Conservation (phyloP, 257 asterid genomes). For the Solanum pinnatisectum region DNA sequence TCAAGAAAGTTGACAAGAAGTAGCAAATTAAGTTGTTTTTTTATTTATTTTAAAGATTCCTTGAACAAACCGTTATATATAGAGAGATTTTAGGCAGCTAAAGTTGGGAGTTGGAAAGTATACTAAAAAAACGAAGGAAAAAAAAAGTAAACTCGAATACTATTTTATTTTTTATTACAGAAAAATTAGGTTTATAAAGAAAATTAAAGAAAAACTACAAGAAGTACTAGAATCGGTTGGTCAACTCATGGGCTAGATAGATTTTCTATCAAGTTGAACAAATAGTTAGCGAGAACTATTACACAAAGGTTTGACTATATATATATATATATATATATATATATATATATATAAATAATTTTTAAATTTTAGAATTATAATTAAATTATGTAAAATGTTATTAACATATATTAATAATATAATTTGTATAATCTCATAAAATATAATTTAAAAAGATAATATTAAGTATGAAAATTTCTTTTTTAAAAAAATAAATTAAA, state of each 20-base stretch:
- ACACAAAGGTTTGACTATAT: too few relatives aligned
- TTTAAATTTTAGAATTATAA: too few relatives aligned
- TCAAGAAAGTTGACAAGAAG: constrained; percentile 2
- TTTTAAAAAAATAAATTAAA: too few relatives aligned
- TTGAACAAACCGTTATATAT: background rate
- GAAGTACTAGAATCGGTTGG: background rate
- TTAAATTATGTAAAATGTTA: background rate
- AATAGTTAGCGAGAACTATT: background rate
- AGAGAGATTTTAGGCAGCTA: background rate
- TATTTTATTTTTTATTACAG: too few relatives aligned
- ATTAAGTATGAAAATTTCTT: too few relatives aligned
- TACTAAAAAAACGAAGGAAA: background rate
- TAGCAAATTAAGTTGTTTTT: background rate
- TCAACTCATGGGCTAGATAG: background rate
- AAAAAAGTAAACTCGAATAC: background rate
- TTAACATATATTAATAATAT: too few relatives aligned
- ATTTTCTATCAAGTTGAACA: background rate
- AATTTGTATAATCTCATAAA: too few relatives aligned
- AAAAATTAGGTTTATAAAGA: background rate
- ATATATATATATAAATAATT: too few relatives aligned
- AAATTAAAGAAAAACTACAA: background rate
- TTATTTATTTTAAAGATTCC: background rate
- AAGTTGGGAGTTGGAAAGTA: constrained; percentile 1
- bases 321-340: too few relatives aligned
- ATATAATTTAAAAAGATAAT: too few relatives aligned